Evolutionary conservation across 352 stramenopile genomes (phyloP).

Genomic region (Thalassiosira ordinaria): DNA sequence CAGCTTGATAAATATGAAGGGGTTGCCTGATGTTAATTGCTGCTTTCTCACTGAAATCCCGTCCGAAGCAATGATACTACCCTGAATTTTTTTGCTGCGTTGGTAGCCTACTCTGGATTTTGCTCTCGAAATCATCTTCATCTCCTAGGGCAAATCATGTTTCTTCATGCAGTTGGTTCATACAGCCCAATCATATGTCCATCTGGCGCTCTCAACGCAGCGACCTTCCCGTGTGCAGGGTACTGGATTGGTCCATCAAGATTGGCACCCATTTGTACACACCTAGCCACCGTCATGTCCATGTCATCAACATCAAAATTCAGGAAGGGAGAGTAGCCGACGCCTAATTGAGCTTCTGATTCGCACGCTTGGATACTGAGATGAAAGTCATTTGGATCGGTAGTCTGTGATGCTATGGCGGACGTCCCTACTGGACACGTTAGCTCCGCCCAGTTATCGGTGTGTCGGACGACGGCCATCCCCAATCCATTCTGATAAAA

Average conservation of each 20-base stretch:
- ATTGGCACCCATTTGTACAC: constrained; percentile 79
- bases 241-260: constrained; percentile 86
- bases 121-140: constrained; percentile 15
- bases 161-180: constrained; percentile 57
- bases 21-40: no score
- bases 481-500: constrained; percentile 84
- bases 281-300: constrained; percentile 71
- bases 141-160: neutral
- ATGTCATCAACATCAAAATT: constrained; percentile 83
- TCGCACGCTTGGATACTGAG: constrained; percentile 69
- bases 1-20: no score
- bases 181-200: constrained; percentile 86
- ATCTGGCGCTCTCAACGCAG: constrained; percentile 73
- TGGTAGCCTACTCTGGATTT: no score
- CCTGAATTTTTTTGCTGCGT: no score
- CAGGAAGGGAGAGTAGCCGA: constrained; percentile 80
- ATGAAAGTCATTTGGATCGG: constrained; percentile 44
- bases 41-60: no score
- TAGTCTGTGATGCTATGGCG: neutral
- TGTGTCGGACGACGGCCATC: constrained; percentile 73
- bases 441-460: constrained; percentile 83
- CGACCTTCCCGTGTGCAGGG: constrained; percentile 83
- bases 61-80: no score
- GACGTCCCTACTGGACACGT: constrained; percentile 40
- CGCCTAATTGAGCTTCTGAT: constrained; percentile 74